Base-by-base conservation (phyloP, 257 asterid genomes). In the Lycium ferocissimum region DNA sequence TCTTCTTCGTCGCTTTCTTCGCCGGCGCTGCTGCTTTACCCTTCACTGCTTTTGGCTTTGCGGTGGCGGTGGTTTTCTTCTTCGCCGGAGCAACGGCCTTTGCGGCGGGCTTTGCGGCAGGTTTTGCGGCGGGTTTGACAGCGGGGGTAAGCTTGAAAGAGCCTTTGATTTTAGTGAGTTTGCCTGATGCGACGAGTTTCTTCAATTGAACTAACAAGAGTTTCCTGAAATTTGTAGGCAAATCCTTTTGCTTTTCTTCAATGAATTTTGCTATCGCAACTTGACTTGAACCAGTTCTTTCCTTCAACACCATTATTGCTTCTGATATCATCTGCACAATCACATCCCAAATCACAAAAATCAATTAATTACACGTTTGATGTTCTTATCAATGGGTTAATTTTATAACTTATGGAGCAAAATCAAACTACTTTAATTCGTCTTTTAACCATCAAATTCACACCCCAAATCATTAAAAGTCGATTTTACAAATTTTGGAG, bases 261-360 rank as follows among this genome's bases (percentile, higher is more conserved):
- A 90, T 90, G 87, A 87, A 92, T 88, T 93, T 93, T 6, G 92
- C 49, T 20, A 93, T 90, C 37, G 97, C 97, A 49, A 89, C 85
- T 85, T 90, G 94, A 71, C 97, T 93, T 62, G 95, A 93, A 56
- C 97, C 97, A 0, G 90, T 92, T 90, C 75, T 86, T 18, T 93
- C 97, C 89, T 91, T 90, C 79, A 93, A 81, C 58, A 90, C n/a
- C 15, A 17, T 84, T 53, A 93, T 91, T 70, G 97, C 97, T 2
- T 92, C 95, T 3, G 88, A 45, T 38, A 93, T 86, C 95, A 93
- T 92, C 97, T 93, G 59, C 72, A 54, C n/a, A 54, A 51, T 78
- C 38, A 12, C 80, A 61, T 71, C 51, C 26, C 37, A 59, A 73
- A 45, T 13, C 1, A 14, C n/a, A n/a, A n/a, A n/a, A n/a, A n/a